Evolutionary conservation across 805 yeast species (phyloP).

Genomic region (Lipomyces oligophaga): DNA sequence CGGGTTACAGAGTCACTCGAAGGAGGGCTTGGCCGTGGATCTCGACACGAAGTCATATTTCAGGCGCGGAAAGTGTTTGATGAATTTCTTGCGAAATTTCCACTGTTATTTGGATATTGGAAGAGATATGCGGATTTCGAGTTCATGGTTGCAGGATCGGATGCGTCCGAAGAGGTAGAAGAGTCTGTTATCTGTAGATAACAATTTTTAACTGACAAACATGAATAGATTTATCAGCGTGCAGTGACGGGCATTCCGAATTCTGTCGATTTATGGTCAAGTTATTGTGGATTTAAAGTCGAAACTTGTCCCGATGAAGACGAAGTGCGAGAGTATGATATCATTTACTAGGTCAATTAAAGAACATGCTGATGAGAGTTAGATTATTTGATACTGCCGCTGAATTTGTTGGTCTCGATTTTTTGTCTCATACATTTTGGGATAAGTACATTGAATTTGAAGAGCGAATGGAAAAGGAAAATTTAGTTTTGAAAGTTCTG

Average conservation of each 20-base stretch:
- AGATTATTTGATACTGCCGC: conserved; percentile 49
- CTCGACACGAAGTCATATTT: conserved; percentile 31
- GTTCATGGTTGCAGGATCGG: conserved; percentile 36
- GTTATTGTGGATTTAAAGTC: conserved; percentile 38
- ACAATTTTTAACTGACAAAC: not conserved
- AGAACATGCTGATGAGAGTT: not conserved
- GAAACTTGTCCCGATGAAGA: conserved; percentile 31
- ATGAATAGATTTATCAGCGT: conserved; percentile 34
- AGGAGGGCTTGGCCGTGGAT: conserved; percentile 36
- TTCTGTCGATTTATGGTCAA: conserved; percentile 40
- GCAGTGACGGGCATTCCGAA: conserved; percentile 36
- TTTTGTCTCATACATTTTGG: conserved; percentile 78
- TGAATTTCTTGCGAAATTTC: conserved; percentile 36
- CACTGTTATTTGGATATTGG: conserved; percentile 44
- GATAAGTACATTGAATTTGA: conserved; percentile 68
- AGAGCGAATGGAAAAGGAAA: conserved; percentile 41
- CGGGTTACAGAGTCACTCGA: conserved; percentile 33
- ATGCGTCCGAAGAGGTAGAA: conserved; percentile 33
- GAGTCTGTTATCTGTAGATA: no score
- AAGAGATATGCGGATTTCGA: conserved; percentile 40
- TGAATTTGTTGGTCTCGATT: conserved; percentile 59
- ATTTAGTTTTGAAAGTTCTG: conserved; percentile 45
- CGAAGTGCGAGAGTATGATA: conserved; percentile 14
- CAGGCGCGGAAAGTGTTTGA: conserved; percentile 35
- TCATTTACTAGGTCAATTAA: not conserved